Evolutionary conservation across 2,329 filamentous ascomycete species (phyloP).

Genomic region (Fusarium sp.): DNA sequence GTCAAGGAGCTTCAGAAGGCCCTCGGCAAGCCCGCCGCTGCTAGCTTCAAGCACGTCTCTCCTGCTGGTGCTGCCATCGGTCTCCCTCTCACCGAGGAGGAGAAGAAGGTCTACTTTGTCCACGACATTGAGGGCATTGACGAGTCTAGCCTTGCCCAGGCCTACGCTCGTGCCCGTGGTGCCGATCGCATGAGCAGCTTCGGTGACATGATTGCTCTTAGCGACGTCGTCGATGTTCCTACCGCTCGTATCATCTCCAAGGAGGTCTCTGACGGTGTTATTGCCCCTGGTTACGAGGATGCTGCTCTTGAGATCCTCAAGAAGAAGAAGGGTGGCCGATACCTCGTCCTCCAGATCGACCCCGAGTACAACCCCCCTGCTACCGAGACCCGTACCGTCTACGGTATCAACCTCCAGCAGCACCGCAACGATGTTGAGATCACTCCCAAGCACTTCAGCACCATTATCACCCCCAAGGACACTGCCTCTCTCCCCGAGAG

Average conservation of each 20-base stretch:
- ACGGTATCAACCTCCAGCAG: constrained; percentile 88
- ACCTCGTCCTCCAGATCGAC: constrained; percentile 96
- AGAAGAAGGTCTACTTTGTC: constrained; percentile 98
- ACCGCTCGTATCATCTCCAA: constrained; percentile 98
- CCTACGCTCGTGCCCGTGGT: constrained; percentile 93
- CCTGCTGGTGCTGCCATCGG: constrained; percentile 96
- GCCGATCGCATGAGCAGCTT: constrained; percentile 99
- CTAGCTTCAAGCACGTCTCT: constrained; percentile 99
- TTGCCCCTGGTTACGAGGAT: constrained; percentile 86
- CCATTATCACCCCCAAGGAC: constrained; percentile 87
- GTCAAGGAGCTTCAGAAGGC: constrained; percentile 96
- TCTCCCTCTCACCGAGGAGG: constrained; percentile 83
- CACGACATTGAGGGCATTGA: constrained; percentile 93
- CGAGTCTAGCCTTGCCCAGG: constrained; percentile 86
- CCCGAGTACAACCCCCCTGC: constrained; percentile 83
- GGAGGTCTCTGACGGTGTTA: constrained; percentile 96
- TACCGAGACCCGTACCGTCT: constrained; percentile 87
- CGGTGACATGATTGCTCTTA: constrained; percentile 94
- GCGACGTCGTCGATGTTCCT: constrained; percentile 87
- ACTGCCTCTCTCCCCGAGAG: constrained; percentile 76
- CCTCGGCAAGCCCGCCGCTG: constrained; percentile 87
- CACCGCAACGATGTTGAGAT: constrained; percentile 93
- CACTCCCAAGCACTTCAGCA: constrained; percentile 84
- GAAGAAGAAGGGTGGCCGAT: constrained; percentile 99
- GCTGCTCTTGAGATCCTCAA: constrained; percentile 90